Conservation (phyloP, 2,329 filamentous ascomycete species). For the Talaromyces marneffei region DNA sequence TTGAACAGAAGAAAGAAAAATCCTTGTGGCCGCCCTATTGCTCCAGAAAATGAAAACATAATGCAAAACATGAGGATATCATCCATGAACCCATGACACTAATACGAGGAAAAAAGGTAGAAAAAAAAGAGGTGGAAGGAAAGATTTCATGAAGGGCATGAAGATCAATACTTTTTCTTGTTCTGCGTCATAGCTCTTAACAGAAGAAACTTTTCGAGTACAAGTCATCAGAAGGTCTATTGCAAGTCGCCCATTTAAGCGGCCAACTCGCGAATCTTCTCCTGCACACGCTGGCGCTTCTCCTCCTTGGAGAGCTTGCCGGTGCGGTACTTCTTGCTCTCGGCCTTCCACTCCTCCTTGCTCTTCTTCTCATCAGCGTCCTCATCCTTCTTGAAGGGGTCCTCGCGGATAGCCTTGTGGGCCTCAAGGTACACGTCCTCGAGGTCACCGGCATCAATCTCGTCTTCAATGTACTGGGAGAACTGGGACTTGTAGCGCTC, state of each 20-base stretch:
- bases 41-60: constrained; percentile 21
- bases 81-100: constrained; percentile 22
- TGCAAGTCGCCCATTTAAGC: constrained; percentile 28
- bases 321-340: constrained; percentile 83
- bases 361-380: constrained; percentile 76
- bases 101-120: constrained; percentile 5
- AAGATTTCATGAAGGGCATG: neutral
- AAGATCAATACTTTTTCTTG: constrained; percentile 6
- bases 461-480: constrained; percentile 94
- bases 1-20: constrained; percentile 12
- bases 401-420: constrained; percentile 93
- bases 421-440: constrained; percentile 96
- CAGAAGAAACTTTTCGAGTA: neutral
- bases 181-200: neutral
- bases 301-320: constrained; percentile 75
- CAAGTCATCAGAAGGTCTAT: constrained; percentile 11
- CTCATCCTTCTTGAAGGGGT: constrained; percentile 91
- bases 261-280: constrained; percentile 77
- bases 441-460: constrained; percentile 89
- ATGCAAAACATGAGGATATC: constrained; percentile 23
- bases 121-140: neutral
- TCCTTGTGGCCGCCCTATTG: constrained; percentile 23
- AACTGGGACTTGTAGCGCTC: constrained; percentile 99
- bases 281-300: constrained; percentile 77
- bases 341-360: constrained; percentile 95